Base-by-base conservation (phyloP, 1,284 basidiomycete species). In the Termitomyces sp. region DNA sequence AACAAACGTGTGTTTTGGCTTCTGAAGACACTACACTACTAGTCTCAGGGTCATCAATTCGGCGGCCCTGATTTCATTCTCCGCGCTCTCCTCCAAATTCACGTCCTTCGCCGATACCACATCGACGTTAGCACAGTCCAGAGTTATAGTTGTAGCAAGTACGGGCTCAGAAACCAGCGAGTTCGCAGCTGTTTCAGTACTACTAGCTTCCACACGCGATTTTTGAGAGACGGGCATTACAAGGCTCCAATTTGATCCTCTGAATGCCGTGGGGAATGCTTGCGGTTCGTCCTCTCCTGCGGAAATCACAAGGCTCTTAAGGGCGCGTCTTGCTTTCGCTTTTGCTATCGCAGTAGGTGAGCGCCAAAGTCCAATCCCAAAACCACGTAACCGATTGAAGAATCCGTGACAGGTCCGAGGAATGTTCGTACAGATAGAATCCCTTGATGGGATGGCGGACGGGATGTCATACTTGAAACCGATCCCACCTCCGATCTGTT, bases 401-500 rank as follows among this genome's bases (percentile, higher is more conserved):
- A 68, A 49, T 45, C 63, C 64, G 36, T 65, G 64, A 52, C 70
- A 72, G 15, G 63, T 58, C 15, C 57, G 55, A 12, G 70, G 68
- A n/a, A 64, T 58, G 26, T 56, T 56, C 13, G 71, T 69, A 54
- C 67, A 69, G 38, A 75, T 64, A 36, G 74, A 74, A 9, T 64
- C 65, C 57, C 69, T 72, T 17, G 73, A 73, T 1, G 62, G 60
- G 13, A 59, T 55, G 7, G 68, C 70, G 28, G 63, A 51, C n/a
- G 71, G 70, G 9, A 69, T 47, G 19, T 59, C 68, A 62, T 72
- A 75, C 24, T 72, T 79, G 62, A 79, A 83, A 2, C 80, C 80
- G 49, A 83, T 83, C 9, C 81, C 81, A 44, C 72, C 72, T 15
- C 81, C 81, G 43, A 80, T 78, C 54, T 79, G 77, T 64, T 77